Base-by-base conservation (phyloP, 768 basidiomycete genomes). In the Phaeotremella fagi region DNA sequence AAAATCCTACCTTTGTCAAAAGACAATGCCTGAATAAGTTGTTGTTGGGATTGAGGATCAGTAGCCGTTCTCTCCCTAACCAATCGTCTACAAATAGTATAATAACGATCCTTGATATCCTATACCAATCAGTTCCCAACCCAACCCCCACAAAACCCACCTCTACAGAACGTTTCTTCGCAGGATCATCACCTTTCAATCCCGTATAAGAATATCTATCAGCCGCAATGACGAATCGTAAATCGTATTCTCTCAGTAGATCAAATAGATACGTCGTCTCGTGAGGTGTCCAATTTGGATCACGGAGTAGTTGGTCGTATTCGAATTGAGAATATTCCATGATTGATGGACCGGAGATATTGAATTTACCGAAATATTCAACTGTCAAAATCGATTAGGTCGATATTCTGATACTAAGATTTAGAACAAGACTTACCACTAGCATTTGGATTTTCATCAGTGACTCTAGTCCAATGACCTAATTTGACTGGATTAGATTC, bases 41-140 rank as follows among this genome's bases (percentile, higher is more conserved):
- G 80, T 15, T 79, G 78, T 74, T 84, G 90, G 66, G 80, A 77
- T 61, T 90, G 86, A 58, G 94, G 90, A 9, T 90, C 90, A 27
- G 81, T 74, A 80, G 90, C 91, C 16, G 90, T 88, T 24, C 88
- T 78, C 64, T 82, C 88, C 38, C 89, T 81, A 28, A 97, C 80
- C 28, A 98, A 80, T 57, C 87, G 88, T 25, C 95, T 81, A 70
- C 90, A 92, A 16, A 92, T 85, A 45, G 86, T 84, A 72, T 87
- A 97, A 67, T 98, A 98, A 25, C 95, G 80, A 61, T 90, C 88
- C 77, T 97, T 98, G 61, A 98, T 75, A 57, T 95, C 92, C 89
- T 91, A 63, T 5, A 41, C 12, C 38, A 6, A 41, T 41, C 9
- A 41, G 44, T 50, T n/a, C 41, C 16, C 16, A 11, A 9, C 1